Conservation (phyloP, 768 basidiomycete species). For the Tubosaeta sp. region DNA sequence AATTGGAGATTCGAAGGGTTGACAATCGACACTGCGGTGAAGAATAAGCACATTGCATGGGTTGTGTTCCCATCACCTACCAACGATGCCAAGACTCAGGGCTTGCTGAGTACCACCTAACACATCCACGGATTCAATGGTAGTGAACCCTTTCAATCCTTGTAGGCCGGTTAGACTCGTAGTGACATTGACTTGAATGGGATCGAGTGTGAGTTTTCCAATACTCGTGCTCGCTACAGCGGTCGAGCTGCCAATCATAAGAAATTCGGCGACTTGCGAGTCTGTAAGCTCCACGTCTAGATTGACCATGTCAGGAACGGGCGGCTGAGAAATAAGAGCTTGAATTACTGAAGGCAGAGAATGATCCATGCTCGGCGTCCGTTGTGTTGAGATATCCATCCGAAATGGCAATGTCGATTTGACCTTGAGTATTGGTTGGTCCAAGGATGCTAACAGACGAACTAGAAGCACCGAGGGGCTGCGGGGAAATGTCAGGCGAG, state of each 20-base stretch:
- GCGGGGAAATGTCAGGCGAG: not conserved
- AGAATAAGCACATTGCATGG: not conserved
- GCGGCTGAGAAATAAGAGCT: not conserved
- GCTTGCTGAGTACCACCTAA: conserved; percentile 56
- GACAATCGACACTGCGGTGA: conserved; percentile 47
- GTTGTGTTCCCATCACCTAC: conserved; percentile 30
- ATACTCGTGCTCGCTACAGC: conserved; percentile 59
- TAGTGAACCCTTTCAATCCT: conserved; percentile 53
- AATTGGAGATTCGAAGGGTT: conserved; percentile 70
- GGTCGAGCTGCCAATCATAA: conserved; percentile 54
- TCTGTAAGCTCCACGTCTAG: conserved; percentile 57
- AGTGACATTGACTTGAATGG: conserved; percentile 68
- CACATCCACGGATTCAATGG: conserved; percentile 60
- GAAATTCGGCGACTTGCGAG: conserved; percentile 44
- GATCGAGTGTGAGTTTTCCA: conserved; percentile 63
- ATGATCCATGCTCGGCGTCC: conserved; percentile 43
- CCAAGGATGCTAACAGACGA: conserved; percentile 53
- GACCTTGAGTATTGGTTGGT: conserved; percentile 53
- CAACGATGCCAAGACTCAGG: conserved; percentile 56
- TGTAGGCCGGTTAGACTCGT: conserved; percentile 56
- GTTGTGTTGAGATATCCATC: conserved; percentile 50
- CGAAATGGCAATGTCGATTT: conserved; percentile 58
- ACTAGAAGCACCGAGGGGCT: conserved; percentile 63
- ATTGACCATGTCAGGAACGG: not conserved
- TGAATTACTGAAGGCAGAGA: conserved; percentile 56